These are phyloP conservation scores for Syzygium jambos DNA, from an alignment of 345 rosid species.

Conservation along the genomic window DNA sequence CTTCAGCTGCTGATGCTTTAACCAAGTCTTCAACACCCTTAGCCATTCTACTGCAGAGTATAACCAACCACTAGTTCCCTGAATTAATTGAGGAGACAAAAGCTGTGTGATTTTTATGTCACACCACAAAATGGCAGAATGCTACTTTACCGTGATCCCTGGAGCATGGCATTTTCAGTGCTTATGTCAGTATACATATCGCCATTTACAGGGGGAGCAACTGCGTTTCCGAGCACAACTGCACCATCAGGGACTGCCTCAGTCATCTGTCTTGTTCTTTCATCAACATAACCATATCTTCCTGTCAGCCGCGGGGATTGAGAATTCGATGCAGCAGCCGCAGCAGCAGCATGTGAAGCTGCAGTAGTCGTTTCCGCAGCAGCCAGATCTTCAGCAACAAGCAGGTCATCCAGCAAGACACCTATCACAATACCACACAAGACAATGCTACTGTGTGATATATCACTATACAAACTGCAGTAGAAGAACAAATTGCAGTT, in stretches of 20 bases:
- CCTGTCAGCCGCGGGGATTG: slow-evolving; percentile 57
- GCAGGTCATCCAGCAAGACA: slow-evolving; percentile 94
- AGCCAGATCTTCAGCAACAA: slow-evolving; percentile 97
- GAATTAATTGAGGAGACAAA: background rate
- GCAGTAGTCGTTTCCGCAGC: slow-evolving; percentile 98
- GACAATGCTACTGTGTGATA: background rate
- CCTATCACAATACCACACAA: slow-evolving; percentile 34
- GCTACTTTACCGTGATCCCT: slow-evolving; percentile 58
- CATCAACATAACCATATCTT: slow-evolving; percentile 77
- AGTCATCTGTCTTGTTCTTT: slow-evolving; percentile 62
- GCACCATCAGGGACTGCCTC: slow-evolving; percentile 71
- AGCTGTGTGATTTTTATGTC: background rate
- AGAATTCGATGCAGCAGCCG: slow-evolving; percentile 69
- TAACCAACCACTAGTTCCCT: slow-evolving; percentile 7
- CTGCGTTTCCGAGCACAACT: slow-evolving; percentile 88
- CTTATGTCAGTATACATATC: slow-evolving; percentile 93
- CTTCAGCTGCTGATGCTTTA: slow-evolving; percentile 98
- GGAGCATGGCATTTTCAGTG: slow-evolving; percentile 91
- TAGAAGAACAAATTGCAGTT: background rate
- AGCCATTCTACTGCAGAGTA: slow-evolving; percentile 54
- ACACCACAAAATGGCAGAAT: background rate
- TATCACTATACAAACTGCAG: background rate
- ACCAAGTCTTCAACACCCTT: slow-evolving; percentile 95
- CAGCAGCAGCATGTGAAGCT: slow-evolving; percentile 98
- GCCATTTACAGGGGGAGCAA: slow-evolving; percentile 94